Percentiles rank a stretch among this genome's conserved stretches.
Conservation (phyloP, 768 basidiomycete genomes). For the Suillus brevipes region DNA sequence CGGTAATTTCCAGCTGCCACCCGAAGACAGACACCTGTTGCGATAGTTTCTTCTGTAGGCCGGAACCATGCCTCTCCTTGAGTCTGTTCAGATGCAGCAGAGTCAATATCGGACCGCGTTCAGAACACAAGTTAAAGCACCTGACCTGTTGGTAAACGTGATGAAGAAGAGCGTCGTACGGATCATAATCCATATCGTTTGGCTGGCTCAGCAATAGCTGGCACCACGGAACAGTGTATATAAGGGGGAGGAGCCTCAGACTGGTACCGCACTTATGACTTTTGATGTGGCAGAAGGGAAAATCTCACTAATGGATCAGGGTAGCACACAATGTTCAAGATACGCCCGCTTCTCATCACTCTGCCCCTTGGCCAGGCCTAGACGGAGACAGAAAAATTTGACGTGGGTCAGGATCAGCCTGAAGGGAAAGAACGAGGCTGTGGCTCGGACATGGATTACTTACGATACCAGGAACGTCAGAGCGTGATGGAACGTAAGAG, state of each 20-base stretch:
- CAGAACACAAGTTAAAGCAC: neutral
- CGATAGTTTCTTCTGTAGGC: slow-evolving; percentile 73
- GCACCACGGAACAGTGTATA: slow-evolving; percentile 6
- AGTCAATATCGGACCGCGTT: neutral
- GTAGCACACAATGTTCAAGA: neutral
- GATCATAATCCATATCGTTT: slow-evolving; percentile 68
- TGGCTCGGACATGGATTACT: neutral
- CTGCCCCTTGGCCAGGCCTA: slow-evolving; percentile 5
- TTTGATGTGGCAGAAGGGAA: neutral
- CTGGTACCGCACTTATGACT: neutral
- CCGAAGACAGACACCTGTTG: slow-evolving; percentile 76
- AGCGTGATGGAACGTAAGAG: too few relatives aligned
- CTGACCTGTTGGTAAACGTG: slow-evolving; percentile 77
- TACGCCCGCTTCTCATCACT: neutral
- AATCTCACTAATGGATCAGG: neutral
- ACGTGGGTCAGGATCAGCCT: neutral
- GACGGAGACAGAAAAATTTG: neutral
- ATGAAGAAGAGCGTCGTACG: slow-evolving; percentile 77
- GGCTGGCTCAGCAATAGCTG: neutral
- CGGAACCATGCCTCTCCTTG: slow-evolving; percentile 86
- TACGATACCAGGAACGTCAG: neutral
- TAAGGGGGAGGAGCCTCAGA: slow-evolving; percentile 1
- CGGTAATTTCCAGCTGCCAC: slow-evolving; percentile 68
- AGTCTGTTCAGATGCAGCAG: slow-evolving; percentile 46
- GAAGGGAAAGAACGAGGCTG: neutral